Conservation (phyloP, 208 protist genomes). For the Willaertia magna region DNA sequence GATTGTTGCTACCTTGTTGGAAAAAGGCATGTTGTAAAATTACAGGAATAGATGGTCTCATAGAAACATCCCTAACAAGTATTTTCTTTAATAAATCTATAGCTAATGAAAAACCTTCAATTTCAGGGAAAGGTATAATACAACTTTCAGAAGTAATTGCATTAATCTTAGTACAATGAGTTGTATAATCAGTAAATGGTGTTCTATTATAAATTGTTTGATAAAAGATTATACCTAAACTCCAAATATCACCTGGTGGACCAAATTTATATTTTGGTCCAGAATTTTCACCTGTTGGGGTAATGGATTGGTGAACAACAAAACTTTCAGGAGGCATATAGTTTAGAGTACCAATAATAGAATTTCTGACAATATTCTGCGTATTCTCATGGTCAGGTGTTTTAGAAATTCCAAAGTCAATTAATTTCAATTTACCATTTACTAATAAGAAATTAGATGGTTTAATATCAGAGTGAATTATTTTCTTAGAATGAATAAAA, state of each 20-base stretch:
- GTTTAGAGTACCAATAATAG: conserved; percentile 52
- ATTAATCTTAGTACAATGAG: conserved; percentile 34
- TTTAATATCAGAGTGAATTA: conserved; percentile 67
- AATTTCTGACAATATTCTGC: conserved; percentile 42
- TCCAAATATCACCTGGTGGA: conserved; percentile 47
- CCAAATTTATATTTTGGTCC: conserved; percentile 30
- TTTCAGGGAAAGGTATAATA: conserved; percentile 30
- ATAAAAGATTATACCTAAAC: conserved; percentile 51
- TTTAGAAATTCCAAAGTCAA: conserved; percentile 76
- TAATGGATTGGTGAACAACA: neutral
- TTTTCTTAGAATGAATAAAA: conserved; percentile 49
- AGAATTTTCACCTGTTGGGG: neutral
- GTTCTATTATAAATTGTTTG: conserved; percentile 45
- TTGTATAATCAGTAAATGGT: conserved; percentile 32
- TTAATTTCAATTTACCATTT: conserved; percentile 56
- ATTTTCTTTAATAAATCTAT: conserved; percentile 35
- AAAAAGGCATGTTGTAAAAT: conserved; percentile 48
- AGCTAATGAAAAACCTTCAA: neutral
- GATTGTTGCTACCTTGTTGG: neutral
- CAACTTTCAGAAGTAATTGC: conserved; percentile 35
- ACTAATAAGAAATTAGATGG: conserved; percentile 67
- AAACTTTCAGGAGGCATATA: conserved; percentile 61
- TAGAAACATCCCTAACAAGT: conserved; percentile 32
- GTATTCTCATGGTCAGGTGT: conserved; percentile 47
- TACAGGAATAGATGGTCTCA: conserved; percentile 36